phyloP scores from a whole-genome alignment of 2,329 filamentous ascomycete genomes.

The Juglanconis oblonga region DNA sequence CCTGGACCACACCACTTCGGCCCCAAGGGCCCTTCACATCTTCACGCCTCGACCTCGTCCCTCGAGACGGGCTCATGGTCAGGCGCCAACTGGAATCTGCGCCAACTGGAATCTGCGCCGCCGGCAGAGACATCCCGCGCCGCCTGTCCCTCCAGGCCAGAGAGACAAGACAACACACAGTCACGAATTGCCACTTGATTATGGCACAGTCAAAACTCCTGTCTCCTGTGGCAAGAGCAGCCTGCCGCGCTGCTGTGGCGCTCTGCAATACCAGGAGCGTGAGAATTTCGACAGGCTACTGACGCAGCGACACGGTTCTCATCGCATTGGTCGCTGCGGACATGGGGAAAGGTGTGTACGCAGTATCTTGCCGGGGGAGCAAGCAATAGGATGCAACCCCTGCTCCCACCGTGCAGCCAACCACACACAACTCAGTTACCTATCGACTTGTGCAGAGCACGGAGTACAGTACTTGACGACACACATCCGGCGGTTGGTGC shows the following conservation, averaged over 20 bases:
- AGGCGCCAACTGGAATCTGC: too few relatives aligned
- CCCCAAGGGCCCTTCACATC: background rate
- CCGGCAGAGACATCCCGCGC: too few relatives aligned
- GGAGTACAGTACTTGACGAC: background rate
- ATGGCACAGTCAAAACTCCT: too few relatives aligned
- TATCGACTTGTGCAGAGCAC: background rate
- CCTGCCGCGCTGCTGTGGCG: too few relatives aligned
- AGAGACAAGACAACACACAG: background rate
- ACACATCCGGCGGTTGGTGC: background rate
- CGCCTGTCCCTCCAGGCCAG: too few relatives aligned
- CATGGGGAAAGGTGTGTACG: background rate
- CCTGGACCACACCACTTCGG: slow-evolving; percentile 6
- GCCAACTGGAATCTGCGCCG: too few relatives aligned
- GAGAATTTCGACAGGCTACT: too few relatives aligned
- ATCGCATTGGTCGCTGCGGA: background rate
- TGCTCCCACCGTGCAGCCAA: background rate
- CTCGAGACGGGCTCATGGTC: too few relatives aligned
- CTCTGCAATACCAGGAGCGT: too few relatives aligned
- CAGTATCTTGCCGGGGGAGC: too few relatives aligned
- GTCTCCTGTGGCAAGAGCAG: too few relatives aligned
- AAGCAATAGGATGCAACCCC: background rate
- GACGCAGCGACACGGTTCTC: too few relatives aligned
- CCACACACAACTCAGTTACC: background rate
- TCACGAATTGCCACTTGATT: background rate
- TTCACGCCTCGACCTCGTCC: background rate